Evolutionary conservation across 441 rosid genomes (phyloP).

Genomic region (Jatropha podagrica): DNA sequence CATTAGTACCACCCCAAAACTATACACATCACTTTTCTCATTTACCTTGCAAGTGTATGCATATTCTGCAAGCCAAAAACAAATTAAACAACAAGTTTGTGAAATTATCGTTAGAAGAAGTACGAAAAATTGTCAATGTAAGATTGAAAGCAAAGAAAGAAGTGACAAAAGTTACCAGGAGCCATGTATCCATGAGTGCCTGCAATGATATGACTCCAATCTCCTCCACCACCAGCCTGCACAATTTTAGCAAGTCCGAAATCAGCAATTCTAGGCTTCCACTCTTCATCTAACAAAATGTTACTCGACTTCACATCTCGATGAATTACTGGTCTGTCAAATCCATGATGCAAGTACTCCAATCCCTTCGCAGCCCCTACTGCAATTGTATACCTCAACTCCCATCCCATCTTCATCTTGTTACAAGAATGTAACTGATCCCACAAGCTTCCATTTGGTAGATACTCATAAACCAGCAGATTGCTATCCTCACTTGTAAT

Average conservation of each 20-base stretch:
- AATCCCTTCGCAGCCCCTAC: conserved; percentile 80
- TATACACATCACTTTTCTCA: conserved; percentile 87
- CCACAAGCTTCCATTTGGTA: conserved; percentile 94
- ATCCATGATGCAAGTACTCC: conserved; percentile 90
- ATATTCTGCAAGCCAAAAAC: conserved; percentile 51
- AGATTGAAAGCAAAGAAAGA: not conserved
- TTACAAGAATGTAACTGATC: conserved; percentile 62
- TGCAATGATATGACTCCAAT: conserved; percentile 66
- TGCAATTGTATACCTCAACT: conserved; percentile 69
- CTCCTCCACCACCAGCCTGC: conserved; percentile 45
- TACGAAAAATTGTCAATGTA: too few relatives aligned
- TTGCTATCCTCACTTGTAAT: conserved; percentile 89
- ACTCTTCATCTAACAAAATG: conserved; percentile 76
- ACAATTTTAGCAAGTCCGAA: conserved; percentile 91
- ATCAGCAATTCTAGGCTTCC: conserved; percentile 94
- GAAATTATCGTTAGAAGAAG: not conserved
- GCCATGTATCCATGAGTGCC: conserved; percentile 95
- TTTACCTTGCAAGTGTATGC: conserved; percentile 75
- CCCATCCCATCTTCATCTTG: conserved; percentile 73
- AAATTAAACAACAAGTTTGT: not conserved
- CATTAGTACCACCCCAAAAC: conserved; percentile 90
- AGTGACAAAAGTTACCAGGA: conserved; percentile 55
- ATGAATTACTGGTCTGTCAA: conserved; percentile 74
- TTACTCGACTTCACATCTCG: conserved; percentile 92
- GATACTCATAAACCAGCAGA: conserved; percentile 80